Conservation (phyloP, 1,284 basidiomycete species). For the Cryptococcus sp. region DNA sequence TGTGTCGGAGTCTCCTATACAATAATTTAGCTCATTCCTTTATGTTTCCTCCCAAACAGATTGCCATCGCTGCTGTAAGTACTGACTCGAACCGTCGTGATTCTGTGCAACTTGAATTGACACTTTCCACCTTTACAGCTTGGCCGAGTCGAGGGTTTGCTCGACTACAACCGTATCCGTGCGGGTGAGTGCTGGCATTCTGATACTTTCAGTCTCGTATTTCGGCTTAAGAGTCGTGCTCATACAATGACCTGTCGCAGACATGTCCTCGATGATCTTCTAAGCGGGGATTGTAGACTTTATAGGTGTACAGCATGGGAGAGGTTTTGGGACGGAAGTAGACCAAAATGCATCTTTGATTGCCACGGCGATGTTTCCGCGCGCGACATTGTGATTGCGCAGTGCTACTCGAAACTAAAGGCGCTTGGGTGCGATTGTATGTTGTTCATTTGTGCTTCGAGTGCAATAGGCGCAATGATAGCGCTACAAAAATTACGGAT, state of each 20-base stretch:
- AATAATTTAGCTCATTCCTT: background rate
- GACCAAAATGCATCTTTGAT: background rate
- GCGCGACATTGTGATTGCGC: background rate
- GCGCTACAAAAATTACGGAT: no score
- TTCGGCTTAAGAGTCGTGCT: background rate
- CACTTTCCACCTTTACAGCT: constrained; percentile 69
- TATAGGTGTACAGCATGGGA: background rate
- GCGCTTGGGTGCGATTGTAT: no score
- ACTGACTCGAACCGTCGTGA: background rate
- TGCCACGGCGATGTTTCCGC: background rate
- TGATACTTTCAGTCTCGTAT: constrained; percentile 1
- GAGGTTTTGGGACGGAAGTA: background rate
- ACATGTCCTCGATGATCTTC: constrained; percentile 51
- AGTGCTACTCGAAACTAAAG: background rate
- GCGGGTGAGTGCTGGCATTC: constrained; percentile 55
- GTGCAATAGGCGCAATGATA: no score
- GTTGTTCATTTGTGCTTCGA: no score
- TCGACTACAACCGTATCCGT: constrained; percentile 56
- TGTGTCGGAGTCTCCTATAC: background rate
- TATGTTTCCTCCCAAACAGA: constrained; percentile 3
- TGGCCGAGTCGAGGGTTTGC: constrained; percentile 82
- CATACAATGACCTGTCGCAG: constrained; percentile 7
- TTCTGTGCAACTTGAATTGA: background rate
- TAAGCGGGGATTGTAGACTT: constrained; percentile 20
- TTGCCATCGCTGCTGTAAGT: constrained; percentile 36